Percentiles rank a stretch among this genome's conserved stretches.
phyloP scores from a whole-genome alignment of 1,284 basidiomycete genomes.

The Cryptococcus sp. region DNA sequence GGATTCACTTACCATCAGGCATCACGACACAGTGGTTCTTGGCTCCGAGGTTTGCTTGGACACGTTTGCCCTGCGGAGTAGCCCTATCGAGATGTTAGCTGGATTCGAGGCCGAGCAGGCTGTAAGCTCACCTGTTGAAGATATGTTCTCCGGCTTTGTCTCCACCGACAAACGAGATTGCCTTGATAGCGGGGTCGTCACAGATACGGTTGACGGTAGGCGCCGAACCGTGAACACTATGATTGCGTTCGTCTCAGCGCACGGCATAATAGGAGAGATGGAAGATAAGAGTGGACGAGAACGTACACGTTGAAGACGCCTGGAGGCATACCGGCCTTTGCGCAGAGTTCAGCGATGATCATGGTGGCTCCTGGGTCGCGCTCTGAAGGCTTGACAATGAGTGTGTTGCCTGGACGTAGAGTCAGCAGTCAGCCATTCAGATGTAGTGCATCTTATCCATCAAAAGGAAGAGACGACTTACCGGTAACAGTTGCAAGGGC shows the following conservation, averaged over 20 bases:
- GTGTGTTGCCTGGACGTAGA: constrained; percentile 81
- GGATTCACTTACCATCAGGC: constrained; percentile 75
- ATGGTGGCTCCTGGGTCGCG: constrained; percentile 94
- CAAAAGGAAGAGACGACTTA: constrained; percentile 7
- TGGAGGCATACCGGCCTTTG: constrained; percentile 66
- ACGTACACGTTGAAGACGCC: constrained; percentile 74
- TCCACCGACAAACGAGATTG: constrained; percentile 97
- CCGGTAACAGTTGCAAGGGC: constrained; percentile 59
- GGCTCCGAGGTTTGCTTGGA: constrained; percentile 89
- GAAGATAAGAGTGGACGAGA: background rate
- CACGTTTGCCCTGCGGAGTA: constrained; percentile 71
- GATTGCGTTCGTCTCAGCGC: constrained; percentile 49
- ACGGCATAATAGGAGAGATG: constrained; percentile 4
- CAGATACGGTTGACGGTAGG: constrained; percentile 92
- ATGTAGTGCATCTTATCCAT: background rate
- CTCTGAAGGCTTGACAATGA: constrained; percentile 94
- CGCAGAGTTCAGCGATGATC: constrained; percentile 94
- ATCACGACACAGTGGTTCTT: constrained; percentile 96
- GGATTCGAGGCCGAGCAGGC: background rate
- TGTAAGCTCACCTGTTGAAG: constrained; percentile 67
- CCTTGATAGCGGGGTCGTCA: constrained; percentile 86
- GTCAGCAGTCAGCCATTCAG: background rate
- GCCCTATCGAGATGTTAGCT: constrained; percentile 18
- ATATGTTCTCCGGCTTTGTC: constrained; percentile 93
- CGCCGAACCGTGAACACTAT: constrained; percentile 77